Evolutionary conservation across 768 basidiomycete genomes (phyloP).

Genomic region (Pleurotus citrinopileatus): DNA sequence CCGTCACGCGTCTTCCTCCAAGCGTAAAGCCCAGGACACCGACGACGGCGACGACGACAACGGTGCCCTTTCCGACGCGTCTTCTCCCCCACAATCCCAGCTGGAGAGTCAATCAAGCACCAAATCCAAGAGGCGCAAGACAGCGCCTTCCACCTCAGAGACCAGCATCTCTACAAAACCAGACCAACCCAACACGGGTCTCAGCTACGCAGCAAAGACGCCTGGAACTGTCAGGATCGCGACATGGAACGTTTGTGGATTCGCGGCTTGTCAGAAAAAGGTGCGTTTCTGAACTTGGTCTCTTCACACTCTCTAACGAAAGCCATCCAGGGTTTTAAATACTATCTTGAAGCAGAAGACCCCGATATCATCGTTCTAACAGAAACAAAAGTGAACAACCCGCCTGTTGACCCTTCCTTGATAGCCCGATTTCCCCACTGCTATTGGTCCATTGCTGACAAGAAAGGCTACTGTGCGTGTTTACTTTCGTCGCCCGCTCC

Average conservation of each 20-base stretch:
- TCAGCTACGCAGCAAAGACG: conserved; percentile 45
- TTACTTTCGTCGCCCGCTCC: not conserved
- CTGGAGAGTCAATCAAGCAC: not conserved
- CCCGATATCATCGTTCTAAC: conserved; percentile 82
- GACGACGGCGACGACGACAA: conserved; percentile 22
- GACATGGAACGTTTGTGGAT: conserved; percentile 80
- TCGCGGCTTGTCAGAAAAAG: conserved; percentile 77
- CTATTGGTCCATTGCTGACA: conserved; percentile 74
- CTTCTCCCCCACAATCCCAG: conserved; percentile 5
- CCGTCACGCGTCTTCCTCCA: conserved; percentile 23
- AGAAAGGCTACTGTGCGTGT: conserved; percentile 73
- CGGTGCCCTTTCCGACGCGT: conserved; percentile 8
- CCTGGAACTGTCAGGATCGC: conserved; percentile 52
- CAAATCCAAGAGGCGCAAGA: not conserved
- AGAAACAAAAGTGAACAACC: conserved; percentile 84
- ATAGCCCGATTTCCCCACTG: conserved; percentile 61
- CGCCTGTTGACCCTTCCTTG: conserved; percentile 57
- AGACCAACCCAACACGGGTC: not conserved
- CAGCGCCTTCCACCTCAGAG: not conserved
- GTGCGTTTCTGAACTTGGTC: conserved; percentile 32
- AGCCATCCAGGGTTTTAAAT: conserved; percentile 65
- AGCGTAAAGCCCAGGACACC: conserved; percentile 26
- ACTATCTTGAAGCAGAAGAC: conserved; percentile 83
- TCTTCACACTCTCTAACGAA: not conserved
- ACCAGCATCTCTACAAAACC: not conserved